Percentiles rank a stretch among this genome's conserved stretches.
phyloP scores from a whole-genome alignment of 2,329 filamentous ascomycete species.

The Emydomyces testavorans region DNA sequence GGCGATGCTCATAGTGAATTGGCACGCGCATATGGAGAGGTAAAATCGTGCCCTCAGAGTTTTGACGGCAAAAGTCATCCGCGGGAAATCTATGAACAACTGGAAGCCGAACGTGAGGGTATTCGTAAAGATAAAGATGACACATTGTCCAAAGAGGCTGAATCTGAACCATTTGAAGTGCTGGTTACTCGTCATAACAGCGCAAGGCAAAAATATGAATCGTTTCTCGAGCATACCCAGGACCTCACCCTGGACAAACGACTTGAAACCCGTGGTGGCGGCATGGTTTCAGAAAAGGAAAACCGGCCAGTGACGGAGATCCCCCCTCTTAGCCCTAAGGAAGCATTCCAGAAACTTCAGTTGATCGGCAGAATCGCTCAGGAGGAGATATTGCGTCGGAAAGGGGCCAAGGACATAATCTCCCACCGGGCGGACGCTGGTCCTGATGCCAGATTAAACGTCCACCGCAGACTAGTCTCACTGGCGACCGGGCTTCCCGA shows the following conservation, averaged over 20 bases:
- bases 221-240: slow-evolving; percentile 37
- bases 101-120: slow-evolving; percentile 36
- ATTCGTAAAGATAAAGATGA: slow-evolving; percentile 32
- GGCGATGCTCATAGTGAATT: slow-evolving; percentile 62
- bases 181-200: slow-evolving; percentile 32
- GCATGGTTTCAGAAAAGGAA: neutral
- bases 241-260: slow-evolving; percentile 27
- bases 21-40: slow-evolving; percentile 48
- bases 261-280: slow-evolving; percentile 17
- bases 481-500: slow-evolving; percentile 39
- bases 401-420: slow-evolving; percentile 31
- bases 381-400: slow-evolving; percentile 27
- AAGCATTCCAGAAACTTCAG: neutral
- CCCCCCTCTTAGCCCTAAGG: slow-evolving; percentile 17
- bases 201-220: slow-evolving; percentile 29
- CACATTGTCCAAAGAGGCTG: slow-evolving; percentile 29
- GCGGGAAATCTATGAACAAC: slow-evolving; percentile 31
- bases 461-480: slow-evolving; percentile 38
- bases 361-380: slow-evolving; percentile 12
- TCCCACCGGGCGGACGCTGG: slow-evolving; percentile 37
- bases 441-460: slow-evolving; percentile 37
- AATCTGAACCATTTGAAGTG: slow-evolving; percentile 27
- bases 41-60: slow-evolving; percentile 44
- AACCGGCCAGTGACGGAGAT: slow-evolving; percentile 12
- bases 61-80: slow-evolving; percentile 34